phyloP scores from a whole-genome alignment of 495 filamentous ascomycete genomes.

The Cercophora sp. region DNA sequence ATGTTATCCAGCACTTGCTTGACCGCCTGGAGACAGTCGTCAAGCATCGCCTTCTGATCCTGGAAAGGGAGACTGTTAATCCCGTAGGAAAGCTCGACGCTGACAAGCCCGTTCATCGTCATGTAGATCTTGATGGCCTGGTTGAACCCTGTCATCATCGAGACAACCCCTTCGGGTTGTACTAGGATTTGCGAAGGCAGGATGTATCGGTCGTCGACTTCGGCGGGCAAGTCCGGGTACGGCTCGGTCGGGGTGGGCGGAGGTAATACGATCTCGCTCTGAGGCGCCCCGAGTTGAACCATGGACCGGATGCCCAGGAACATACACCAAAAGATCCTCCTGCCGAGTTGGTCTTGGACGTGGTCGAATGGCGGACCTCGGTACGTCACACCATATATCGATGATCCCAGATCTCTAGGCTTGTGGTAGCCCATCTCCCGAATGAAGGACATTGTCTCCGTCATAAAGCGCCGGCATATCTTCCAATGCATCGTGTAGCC shows the following conservation, averaged over 20 bases:
- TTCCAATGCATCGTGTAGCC: slow-evolving; percentile 66
- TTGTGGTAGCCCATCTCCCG: slow-evolving; percentile 62
- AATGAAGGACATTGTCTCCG: slow-evolving; percentile 68
- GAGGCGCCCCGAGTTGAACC: slow-evolving; percentile 65
- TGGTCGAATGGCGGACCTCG: slow-evolving; percentile 51
- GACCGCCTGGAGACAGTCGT: slow-evolving; percentile 55
- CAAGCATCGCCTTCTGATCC: slow-evolving; percentile 60
- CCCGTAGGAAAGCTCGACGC: slow-evolving; percentile 71
- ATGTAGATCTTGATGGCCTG: slow-evolving; percentile 67
- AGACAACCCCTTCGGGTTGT: slow-evolving; percentile 60
- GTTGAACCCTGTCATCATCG: slow-evolving; percentile 70
- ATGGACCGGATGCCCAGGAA: slow-evolving; percentile 63
- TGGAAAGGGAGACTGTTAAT: slow-evolving; percentile 67
- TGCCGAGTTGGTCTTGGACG: slow-evolving; percentile 72
- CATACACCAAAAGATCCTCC: slow-evolving; percentile 74
- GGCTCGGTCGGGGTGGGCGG: slow-evolving; percentile 68
- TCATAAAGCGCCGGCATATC: slow-evolving; percentile 63
- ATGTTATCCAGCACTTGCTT: slow-evolving; percentile 58
- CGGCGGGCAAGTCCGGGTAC: slow-evolving; percentile 75
- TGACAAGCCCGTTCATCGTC: slow-evolving; percentile 63
- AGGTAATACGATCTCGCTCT: slow-evolving; percentile 60
- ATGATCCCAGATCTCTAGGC: slow-evolving; percentile 32
- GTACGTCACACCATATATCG: slow-evolving; percentile 27
- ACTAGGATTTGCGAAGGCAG: slow-evolving; percentile 55
- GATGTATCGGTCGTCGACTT: slow-evolving; percentile 77